Evolutionary conservation across 2,329 filamentous ascomycete genomes (phyloP).

Genomic region (Pseudogymnoascus sp.): DNA sequence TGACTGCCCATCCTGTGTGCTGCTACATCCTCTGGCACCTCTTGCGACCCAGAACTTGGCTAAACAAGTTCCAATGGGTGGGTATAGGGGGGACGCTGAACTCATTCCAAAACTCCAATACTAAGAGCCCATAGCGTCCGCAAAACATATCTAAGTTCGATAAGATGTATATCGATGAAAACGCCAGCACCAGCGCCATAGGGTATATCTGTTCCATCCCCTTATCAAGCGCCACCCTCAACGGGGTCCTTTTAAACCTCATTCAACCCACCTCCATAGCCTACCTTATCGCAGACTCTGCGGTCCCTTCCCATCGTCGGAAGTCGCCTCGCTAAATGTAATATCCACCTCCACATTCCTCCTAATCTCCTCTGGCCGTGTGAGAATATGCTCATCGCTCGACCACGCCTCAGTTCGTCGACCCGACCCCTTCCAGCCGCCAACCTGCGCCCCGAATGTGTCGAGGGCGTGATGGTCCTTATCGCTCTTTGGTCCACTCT

Average conservation of each 20-base stretch:
- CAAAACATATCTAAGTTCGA: not conserved
- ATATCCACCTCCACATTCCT: constrained; percentile 10
- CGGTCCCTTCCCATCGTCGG: not conserved
- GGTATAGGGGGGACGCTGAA: not conserved
- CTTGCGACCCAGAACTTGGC: too few relatives aligned
- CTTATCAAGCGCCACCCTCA: not conserved
- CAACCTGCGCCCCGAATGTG: constrained; percentile 1
- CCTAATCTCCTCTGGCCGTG: constrained; percentile 6
- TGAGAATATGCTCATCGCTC: constrained; percentile 8
- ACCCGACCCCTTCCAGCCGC: not conserved
- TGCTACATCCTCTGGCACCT: too few relatives aligned
- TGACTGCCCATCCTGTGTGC: too few relatives aligned
- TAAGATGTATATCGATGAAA: not conserved
- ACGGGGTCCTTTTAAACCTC: not conserved
- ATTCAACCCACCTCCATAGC: not conserved
- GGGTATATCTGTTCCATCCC: not conserved
- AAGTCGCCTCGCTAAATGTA: constrained; percentile 5
- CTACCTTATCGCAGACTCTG: not conserved
- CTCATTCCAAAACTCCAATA: not conserved
- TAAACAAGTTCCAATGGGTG: too few relatives aligned
- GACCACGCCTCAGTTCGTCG: not conserved
- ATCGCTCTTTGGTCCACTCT: not conserved
- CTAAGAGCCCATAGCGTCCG: not conserved
- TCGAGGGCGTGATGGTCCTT: constrained; percentile 1
- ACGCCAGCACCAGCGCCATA: not conserved